Percentiles rank a stretch among this genome's conserved stretches.
These are phyloP conservation scores for Talaromyces sp. DNA, from an alignment of 2,329 filamentous ascomycete genomes.

Conservation along the genomic window DNA sequence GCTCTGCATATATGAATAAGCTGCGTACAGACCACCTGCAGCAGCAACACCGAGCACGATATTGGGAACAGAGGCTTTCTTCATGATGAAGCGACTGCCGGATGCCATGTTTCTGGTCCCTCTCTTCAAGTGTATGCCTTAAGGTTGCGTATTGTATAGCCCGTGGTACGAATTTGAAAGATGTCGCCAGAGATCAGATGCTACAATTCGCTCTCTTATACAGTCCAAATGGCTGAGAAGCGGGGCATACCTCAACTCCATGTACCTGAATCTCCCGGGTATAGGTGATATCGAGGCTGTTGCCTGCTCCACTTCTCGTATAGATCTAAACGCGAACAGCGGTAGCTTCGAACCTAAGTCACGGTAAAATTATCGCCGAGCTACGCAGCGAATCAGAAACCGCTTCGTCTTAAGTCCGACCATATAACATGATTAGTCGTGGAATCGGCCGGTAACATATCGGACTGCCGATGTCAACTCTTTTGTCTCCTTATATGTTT, in stretches of 20 bases:
- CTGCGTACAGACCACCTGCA: slow-evolving; percentile 9
- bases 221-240: background rate
- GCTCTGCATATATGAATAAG: slow-evolving; percentile 12
- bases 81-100: background rate
- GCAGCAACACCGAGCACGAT: slow-evolving; percentile 8
- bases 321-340: background rate
- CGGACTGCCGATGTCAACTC: background rate
- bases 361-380: background rate
- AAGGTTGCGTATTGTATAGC: background rate
- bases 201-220: background rate
- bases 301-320: background rate
- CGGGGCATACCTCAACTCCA: background rate
- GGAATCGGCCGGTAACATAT: background rate
- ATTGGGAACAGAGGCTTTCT: slow-evolving; percentile 7
- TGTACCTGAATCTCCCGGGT: too few relatives aligned
- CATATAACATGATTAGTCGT: background rate
- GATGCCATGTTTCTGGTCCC: background rate
- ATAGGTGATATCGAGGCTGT: background rate
- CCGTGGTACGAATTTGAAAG: background rate
- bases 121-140: background rate
- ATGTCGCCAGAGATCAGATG: background rate
- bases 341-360: background rate
- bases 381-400: background rate
- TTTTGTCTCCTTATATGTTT: background rate
- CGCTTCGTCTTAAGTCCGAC: background rate